Percentiles rank a stretch among this genome's conserved stretches.
phyloP scores from a whole-genome alignment of 768 basidiomycete species.

The Boletus subparvulus region DNA sequence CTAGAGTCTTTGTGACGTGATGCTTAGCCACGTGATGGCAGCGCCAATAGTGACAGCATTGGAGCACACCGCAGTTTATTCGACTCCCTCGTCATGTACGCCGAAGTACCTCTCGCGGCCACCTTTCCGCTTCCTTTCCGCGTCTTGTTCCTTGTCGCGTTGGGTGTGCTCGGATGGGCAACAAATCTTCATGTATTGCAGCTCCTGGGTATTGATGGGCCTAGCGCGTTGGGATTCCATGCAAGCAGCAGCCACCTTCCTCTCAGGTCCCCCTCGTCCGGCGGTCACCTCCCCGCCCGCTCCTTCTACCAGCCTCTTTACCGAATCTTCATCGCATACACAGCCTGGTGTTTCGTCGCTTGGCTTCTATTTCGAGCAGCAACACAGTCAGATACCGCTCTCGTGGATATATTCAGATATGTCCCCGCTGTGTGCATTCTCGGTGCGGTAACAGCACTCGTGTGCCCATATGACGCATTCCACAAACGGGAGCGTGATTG shows the following conservation, averaged over 20 bases:
- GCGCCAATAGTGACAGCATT: background rate
- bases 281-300: conserved; percentile 29
- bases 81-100: conserved; percentile 30
- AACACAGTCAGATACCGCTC: conserved; percentile 53
- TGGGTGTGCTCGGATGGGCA: conserved; percentile 89
- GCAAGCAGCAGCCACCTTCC: conserved; percentile 14
- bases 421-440: conserved; percentile 70
- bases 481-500: conserved; percentile 71
- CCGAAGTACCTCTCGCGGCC: conserved; percentile 44
- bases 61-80: background rate
- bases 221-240: conserved; percentile 64
- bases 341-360: conserved; percentile 56
- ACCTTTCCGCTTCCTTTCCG: conserved; percentile 91
- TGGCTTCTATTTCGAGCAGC: conserved; percentile 69
- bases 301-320: conserved; percentile 63
- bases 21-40: background rate
- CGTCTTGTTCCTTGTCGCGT: conserved; percentile 72
- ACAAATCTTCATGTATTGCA: conserved; percentile 87
- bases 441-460: conserved; percentile 51
- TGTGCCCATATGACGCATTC: conserved; percentile 67
- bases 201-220: conserved; percentile 69
- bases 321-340: conserved; percentile 61
- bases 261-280: conserved; percentile 15
- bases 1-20: background rate
- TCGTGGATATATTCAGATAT: conserved; percentile 75